Evolutionary conservation across 225 moss, liverwort and hornwort species (phyloP), one percentile per base, ranked within the genome.

Genomic region (Marchantia polymorpha): DNA sequence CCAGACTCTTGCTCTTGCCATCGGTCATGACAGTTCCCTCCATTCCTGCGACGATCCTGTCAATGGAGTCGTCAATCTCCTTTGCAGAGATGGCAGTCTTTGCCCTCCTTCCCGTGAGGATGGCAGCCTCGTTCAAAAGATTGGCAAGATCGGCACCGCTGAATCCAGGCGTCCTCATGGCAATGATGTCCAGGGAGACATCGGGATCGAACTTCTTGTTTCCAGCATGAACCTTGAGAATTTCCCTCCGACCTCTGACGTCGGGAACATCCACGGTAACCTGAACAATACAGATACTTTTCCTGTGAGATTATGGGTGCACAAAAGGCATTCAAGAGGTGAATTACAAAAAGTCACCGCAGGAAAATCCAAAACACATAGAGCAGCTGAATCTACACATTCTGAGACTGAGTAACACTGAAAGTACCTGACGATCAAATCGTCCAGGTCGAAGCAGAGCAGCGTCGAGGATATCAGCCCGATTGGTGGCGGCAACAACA

Each of bases 1-100:
- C 85, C 17, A 91, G 87, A 64, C 90, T 91, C 75, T 91, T 91
- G 82, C 86, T 89, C 78, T 91, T 91, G 16, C 90, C 89, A 31
- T 91, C 90, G 7, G 89, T 89, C 90, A 91, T 91, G 30, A 91
- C 85, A 50, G 90, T 91, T 4, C 90, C 90, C 80, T 91, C 90
- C 90, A 91, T 91, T 51, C 90, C 90, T 47, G 90, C 90, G 6
- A 91, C 90, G 67, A 91, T 91, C 77, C 90, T 87, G 48, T 91
- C 90, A 50, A 91, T 91, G 7, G 90, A 91, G 75, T 91, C 90
- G 55, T 91, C 90, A 10, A 91, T 81, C 76, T 91, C 90, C 82
- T 91, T 91, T 0, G 90, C 90, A 46, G 87, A 82, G 48, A 91
- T 91, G 47, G 87, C 84, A 2, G 83, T 19, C 76, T 91, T 91